Evolutionary conservation across 805 yeast species (phyloP).

Genomic region (Sugiyamaella qingdaonensis): DNA sequence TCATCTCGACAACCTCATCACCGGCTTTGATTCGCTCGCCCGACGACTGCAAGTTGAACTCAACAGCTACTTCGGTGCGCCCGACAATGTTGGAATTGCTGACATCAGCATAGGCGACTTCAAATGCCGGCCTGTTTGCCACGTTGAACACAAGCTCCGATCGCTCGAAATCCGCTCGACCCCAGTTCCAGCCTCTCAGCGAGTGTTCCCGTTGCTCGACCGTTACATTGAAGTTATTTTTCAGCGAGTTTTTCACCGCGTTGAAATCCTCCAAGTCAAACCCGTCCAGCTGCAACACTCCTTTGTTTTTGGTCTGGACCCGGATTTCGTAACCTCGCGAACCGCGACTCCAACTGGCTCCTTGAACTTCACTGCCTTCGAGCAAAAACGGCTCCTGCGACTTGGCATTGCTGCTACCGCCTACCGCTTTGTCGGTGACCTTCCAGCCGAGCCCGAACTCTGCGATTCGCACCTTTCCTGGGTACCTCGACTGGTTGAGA

Average conservation of each 20-base stretch:
- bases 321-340: constrained; percentile 87
- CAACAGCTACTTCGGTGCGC: constrained; percentile 89
- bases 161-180: constrained; percentile 85
- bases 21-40: constrained; percentile 65
- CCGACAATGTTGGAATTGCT: constrained; percentile 86
- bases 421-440: constrained; percentile 44
- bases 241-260: constrained; percentile 76
- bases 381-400: constrained; percentile 69
- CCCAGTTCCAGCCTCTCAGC: constrained; percentile 99
- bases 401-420: constrained; percentile 42
- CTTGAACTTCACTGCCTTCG: constrained; percentile 78
- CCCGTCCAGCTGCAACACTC: constrained; percentile 86
- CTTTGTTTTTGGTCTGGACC: constrained; percentile 82
- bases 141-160: constrained; percentile 84
- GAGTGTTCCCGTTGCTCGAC: constrained; percentile 88
- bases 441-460: constrained; percentile 99
- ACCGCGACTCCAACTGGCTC: constrained; percentile 89
- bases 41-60: constrained; percentile 56
- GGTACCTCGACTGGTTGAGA: constrained; percentile 74
- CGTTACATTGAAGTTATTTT: constrained; percentile 64
- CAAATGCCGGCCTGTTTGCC: constrained; percentile 86
- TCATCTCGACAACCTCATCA: constrained; percentile 92
- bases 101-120: constrained; percentile 76
- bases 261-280: constrained; percentile 79
- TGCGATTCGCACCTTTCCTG: constrained; percentile 91